Base-by-base conservation (phyloP, 83 land plant species). In the Larix sibirica region DNA sequence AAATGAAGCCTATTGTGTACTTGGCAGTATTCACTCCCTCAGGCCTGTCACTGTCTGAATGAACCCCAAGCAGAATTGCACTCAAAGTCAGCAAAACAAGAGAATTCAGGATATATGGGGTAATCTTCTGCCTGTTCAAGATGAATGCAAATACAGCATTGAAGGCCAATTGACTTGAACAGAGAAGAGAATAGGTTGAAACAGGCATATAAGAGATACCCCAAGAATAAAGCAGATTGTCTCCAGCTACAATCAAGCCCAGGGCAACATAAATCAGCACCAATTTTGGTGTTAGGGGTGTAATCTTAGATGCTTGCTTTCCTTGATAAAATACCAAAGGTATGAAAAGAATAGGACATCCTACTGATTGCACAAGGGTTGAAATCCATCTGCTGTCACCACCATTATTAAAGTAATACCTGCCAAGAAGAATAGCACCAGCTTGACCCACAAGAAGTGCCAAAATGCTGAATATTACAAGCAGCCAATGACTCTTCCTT, bases 161-260 rank as follows among this genome's bases (percentile, higher is more conserved):
- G 82, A 87, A 87, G 4, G 80, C 84, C 31, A 87, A 61, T n/a
- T 81, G 81, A 31, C 65, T 80, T 9, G 87, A 79, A 79, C 81
- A 83, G 6, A 87, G 56, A 14, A 87, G 89, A 10, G 85, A 83
- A 65, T 77, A 80, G 5, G 89, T 87, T 12, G 89, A 87, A 6
- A 69, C 89, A 10, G 87, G 82, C 62, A 87, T 80, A 76, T 77
- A 87, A 13, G 56, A 61, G 20, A 84, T 54, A 21, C 87, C 89
- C 58, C 83, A 84, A 14, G 89, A 61, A 38, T 81, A 87, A 73
- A 87, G 65, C 70, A 87, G 20, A 75, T 84, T 64, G 40, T 84
- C 86, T 10, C 62, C 70, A 8, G 84, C 87, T 10, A 69, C 31
- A 16, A 81, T 44, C 1, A 81, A 38, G 10, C 90, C 90, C 36